A percentile compares a stretch with the other conserved stretches of the same genome.
phyloP scores from a whole-genome alignment of 805 yeast genomes.

The Zygosaccharomyces lentus region DNA sequence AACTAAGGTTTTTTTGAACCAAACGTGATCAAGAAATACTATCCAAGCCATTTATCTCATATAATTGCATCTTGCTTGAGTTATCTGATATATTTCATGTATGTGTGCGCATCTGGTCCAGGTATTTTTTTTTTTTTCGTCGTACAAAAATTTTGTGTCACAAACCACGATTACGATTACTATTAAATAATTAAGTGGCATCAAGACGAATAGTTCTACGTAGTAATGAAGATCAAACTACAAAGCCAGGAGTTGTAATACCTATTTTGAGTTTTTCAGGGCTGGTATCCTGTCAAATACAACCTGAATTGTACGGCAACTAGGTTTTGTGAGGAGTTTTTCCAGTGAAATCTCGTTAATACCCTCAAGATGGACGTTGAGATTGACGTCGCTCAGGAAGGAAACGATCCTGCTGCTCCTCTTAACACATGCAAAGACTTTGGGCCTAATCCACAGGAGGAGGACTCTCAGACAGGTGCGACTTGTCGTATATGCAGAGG shows the following conservation, averaged over 20 bases:
- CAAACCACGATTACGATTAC: neutral
- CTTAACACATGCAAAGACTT: neutral
- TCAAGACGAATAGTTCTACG: neutral
- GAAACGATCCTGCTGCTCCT: neutral
- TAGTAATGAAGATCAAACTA: neutral
- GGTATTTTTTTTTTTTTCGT: neutral
- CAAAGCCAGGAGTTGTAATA: neutral
- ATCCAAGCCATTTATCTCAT: too few relatives aligned
- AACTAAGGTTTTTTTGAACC: too few relatives aligned
- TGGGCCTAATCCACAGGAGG: neutral
- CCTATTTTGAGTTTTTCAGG: neutral
- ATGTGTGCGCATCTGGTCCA: too few relatives aligned
- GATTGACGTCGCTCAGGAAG: slow-evolving; percentile 4
- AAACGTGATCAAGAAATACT: too few relatives aligned
- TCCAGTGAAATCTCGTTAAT: neutral
- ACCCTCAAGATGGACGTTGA: neutral
- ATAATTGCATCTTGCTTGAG: too few relatives aligned
- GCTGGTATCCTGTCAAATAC: neutral
- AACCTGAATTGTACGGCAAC: neutral
- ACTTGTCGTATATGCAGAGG: slow-evolving; percentile 93
- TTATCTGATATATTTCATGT: too few relatives aligned
- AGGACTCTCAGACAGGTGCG: slow-evolving; percentile 13
- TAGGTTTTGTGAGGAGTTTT: neutral
- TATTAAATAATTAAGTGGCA: slow-evolving; percentile 1
- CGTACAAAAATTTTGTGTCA: slow-evolving; percentile 6